Evolutionary conservation across 768 basidiomycete genomes (phyloP), one percentile per base, ranked within the genome.

Genomic region (Lactifluus rugatus): DNA sequence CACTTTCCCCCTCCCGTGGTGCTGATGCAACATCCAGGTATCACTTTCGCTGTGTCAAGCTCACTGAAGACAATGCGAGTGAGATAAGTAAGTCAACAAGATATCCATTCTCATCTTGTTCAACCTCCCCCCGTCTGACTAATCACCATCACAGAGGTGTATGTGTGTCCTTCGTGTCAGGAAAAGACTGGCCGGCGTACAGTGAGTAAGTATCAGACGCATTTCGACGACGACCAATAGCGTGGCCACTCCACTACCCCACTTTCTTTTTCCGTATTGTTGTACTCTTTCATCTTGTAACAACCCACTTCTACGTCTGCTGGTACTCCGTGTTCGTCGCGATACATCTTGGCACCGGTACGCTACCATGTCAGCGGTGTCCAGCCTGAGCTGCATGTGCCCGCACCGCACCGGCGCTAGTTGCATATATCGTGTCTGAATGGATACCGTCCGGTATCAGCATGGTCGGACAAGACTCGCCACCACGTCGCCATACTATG

Each of bases 11-110:
- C 46, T 37, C 39, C 21, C 19, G 19, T 55, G 41, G 31, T 56
- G 47, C 44, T 48, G 4, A 56, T 49, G 21, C 19, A 25, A 10
- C 5, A 2, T 26, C 44, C 21, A 91, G 89, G 89, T 89, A 81
- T 70, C 89, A 91, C 70, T 90, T 91, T 63, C 70, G 70, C 23
- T 91, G 89, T 70, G 76, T 90, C 13, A 71, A 78, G 57, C 70
- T 91, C 42, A 75, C 66, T 57, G 78, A 80, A 60, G 73, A 76
- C 45, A 76, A 83, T 60, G 88, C 89, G 13, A 81, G 81, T 65
- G 83, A 87, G 67, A 85, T 91, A 70, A 78, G 87, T 88, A 71
- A 74, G 87, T 78, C 13, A 13, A 11, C 7, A 34, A 34, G 34
- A 10, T 2, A 9, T 11, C 10, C 57, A 50, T 23, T 48, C 21